phyloP scores from a whole-genome alignment of 306 rosid genomes.

The Medicago arabica region DNA sequence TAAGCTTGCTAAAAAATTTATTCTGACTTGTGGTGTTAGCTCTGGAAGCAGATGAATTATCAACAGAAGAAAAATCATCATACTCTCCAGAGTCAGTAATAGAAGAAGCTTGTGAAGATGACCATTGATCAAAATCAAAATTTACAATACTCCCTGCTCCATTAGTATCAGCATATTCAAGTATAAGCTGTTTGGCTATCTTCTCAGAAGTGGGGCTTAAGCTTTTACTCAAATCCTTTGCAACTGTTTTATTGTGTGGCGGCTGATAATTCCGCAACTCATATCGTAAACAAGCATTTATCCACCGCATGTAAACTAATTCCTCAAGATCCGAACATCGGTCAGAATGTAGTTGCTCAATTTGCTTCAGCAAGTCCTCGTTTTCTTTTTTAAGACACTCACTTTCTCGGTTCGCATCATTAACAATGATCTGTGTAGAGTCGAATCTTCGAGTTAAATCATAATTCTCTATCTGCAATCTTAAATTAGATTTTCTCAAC shows the following conservation, averaged over 20 bases:
- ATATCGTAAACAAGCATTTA: conserved; percentile 85
- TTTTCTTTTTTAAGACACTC: conserved; percentile 61
- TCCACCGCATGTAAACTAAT: conserved; percentile 82
- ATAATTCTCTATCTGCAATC: conserved; percentile 66
- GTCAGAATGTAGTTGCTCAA: conserved; percentile 70
- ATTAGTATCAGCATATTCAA: conserved; percentile 72
- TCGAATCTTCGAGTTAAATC: conserved; percentile 74
- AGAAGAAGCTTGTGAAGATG: conserved; percentile 65
- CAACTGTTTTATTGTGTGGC: conserved; percentile 66
- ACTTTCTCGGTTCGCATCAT: conserved; percentile 52
- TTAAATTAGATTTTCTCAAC: conserved; percentile 57
- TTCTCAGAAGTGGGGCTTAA: conserved; percentile 78
- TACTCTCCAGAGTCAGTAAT: conserved; percentile 58
- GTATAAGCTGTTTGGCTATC: conserved; percentile 82
- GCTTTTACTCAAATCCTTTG: conserved; percentile 77
- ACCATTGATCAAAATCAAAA: conserved; percentile 71
- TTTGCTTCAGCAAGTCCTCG: conserved; percentile 50
- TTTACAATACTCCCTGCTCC: conserved; percentile 52
- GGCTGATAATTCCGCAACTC: conserved; percentile 78
- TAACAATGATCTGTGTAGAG: conserved; percentile 74
- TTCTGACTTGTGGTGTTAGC: conserved; percentile 49
- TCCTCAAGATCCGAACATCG: conserved; percentile 81
- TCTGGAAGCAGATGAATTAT: conserved; percentile 52
- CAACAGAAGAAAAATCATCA: conserved; percentile 57
- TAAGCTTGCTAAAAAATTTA: conserved; percentile 63